Base-by-base conservation (phyloP, 2,329 filamentous ascomycete species). In the Nothophoma quercina region DNA sequence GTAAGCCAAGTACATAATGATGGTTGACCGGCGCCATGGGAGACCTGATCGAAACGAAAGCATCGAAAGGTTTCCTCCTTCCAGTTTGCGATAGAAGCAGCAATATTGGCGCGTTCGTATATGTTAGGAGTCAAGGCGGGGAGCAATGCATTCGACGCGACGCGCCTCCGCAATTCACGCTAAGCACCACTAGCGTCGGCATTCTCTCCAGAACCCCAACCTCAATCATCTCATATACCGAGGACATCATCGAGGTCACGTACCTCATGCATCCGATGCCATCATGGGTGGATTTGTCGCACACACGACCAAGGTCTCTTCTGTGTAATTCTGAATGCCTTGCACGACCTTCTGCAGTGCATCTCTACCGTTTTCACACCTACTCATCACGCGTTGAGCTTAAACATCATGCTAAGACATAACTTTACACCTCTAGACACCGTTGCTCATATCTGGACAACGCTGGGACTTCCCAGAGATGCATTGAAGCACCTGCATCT, bases 401-500 rank as follows among this genome's bases (percentile, higher is more conserved):
- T 5, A 12, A 21, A 12, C 9, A 22, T 7, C 4, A 64, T 65
- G 59, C 43, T 66, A 45, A 64, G 64, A n/a, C 61, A 62, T 2
- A 18, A 33, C 1, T 72, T 70, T 44, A 54, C 51, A 3, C 54
- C 65, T 5, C 28, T 53, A 5, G 65, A 72, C 39, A 70, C 67
- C 2, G 61, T 73, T 12, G 41, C 48, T 12, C 54, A 71, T 19
- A 65, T 75, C 16, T 75, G 72, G 72, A 59, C 45, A 32, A 46
- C 54, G 12, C 59, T 69, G 7, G 48, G 47, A 3, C 59, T 73
- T 5, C 70, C 69, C 13, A 38, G 46, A 13, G 25, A 60, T 18
- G 62, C 65, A 2, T 41, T 73, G 7, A 16, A 56, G 3, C 61
- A 65, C 16, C 53, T 73, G 2, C 12, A 62, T 15, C 40, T 69